Evolutionary conservation across 192 early-diverging fungal genomes (phyloP), one percentile per base, ranked within the genome.

Genomic region (Linderina pennispora): DNA sequence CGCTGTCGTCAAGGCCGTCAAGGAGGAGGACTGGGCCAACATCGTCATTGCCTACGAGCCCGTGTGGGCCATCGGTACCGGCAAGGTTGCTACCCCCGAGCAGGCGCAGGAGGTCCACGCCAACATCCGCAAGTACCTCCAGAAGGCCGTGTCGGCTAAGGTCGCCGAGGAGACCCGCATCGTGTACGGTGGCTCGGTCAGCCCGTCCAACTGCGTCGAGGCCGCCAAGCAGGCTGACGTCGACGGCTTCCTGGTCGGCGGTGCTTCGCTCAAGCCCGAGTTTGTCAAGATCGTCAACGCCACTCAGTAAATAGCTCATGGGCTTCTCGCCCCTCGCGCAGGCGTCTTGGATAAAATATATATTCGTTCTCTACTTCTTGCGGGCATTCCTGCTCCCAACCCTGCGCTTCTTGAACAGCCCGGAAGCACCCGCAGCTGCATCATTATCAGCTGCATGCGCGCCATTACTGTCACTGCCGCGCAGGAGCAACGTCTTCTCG

Each of bases 31-130:
- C 77, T 99, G 96, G 97, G 71, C 69, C 39, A 80, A 91, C 62
- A 80, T 99, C 51, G 95, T 98, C 11, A 79, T 99, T 76, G 97
- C 97, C 53, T 99, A 99, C 72, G 97, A 99, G 78, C 97, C 97
- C 43, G 97, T 99, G 44, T 99, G 97, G 97, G 97, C 97, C 24
- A 98, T 99, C 57, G 95, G 97, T 40, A 99, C 97, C 15, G 97
- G 97, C 51, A 92, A 92, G 83, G 94, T 99, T 9, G 94, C 97
- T 34, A 83, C 89, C 16, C 90, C 89, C 40, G 74, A 86, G 28
- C 91, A 97, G 79, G 97, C 97, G 33, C 94, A 99, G 80, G 95
- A 99, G 57, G 88, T 89, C 36, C 97, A 99, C 75, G 74, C 59
- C 14, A 77, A 72, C 41, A 92, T 99, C 65, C 86, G 96, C 55